Percentiles rank a stretch among this genome's conserved stretches.
Conservation (phyloP, 2,329 filamentous ascomycete species). For the Balansia obtecta region DNA sequence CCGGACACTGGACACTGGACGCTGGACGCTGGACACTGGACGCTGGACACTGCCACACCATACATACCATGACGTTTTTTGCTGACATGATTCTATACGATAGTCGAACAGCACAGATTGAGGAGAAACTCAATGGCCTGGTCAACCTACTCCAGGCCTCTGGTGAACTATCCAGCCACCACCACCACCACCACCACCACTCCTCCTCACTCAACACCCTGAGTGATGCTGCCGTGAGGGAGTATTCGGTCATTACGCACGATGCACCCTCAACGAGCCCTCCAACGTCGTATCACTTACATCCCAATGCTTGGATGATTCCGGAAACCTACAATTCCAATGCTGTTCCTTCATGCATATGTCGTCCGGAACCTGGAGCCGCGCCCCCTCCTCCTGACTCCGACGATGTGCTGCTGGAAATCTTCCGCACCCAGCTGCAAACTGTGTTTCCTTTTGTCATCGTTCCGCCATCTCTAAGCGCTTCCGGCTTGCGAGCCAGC, state of each 20-base stretch:
- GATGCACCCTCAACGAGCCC: constrained; percentile 13
- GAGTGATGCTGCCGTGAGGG: constrained; percentile 16
- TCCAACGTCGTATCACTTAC: constrained; percentile 6
- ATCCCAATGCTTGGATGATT: constrained; percentile 17
- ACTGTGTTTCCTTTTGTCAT: constrained; percentile 35
- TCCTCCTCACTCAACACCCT: constrained; percentile 15
- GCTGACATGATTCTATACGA: constrained; percentile 11
- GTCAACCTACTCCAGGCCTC: constrained; percentile 34
- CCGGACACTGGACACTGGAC: too few relatives aligned
- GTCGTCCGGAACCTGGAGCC: constrained; percentile 28
- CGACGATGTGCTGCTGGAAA: constrained; percentile 32
- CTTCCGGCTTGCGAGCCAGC: constrained; percentile 23
- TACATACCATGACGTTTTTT: background rate
- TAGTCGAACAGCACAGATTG: constrained; percentile 37
- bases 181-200: too few relatives aligned
- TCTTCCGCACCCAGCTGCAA: constrained; percentile 31
- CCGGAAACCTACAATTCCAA: constrained; percentile 32
- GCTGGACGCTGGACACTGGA: too few relatives aligned
- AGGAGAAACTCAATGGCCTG: constrained; percentile 35
- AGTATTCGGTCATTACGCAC: constrained; percentile 14
- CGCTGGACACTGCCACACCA: background rate
- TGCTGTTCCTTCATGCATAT: constrained; percentile 34
- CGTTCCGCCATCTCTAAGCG: constrained; percentile 23
- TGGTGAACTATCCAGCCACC: constrained; percentile 20
- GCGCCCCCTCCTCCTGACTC: constrained; percentile 28